These are phyloP conservation scores for Petasospora fabianii DNA, from an alignment of 1,139 yeast species.

Conservation along the genomic window DNA sequence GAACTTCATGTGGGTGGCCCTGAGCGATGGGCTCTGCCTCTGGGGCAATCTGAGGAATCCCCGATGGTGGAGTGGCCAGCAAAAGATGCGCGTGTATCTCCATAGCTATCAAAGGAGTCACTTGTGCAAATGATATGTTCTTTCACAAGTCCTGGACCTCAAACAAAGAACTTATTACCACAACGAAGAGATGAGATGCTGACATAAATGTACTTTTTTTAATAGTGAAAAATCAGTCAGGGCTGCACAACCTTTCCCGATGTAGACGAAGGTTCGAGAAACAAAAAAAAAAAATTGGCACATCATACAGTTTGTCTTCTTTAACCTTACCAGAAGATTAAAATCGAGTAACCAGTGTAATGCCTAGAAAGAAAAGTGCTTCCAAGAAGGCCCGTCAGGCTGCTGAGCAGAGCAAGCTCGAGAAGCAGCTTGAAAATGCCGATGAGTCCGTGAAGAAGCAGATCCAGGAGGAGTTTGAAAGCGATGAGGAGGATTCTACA, in stretches of 20 bases:
- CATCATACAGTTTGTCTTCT: no score
- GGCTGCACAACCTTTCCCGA: slow-evolving; percentile 1
- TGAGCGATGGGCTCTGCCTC: slow-evolving; percentile 10
- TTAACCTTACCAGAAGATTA: no score
- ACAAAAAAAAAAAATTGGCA: not conserved
- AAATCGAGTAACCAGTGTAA: no score
- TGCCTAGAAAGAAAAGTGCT: slow-evolving; percentile 93
- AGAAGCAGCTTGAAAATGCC: slow-evolving; percentile 18
- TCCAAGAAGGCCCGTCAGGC: slow-evolving; percentile 70
- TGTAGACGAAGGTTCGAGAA: no score
- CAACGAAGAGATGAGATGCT: not conserved
- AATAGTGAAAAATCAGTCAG: slow-evolving; percentile 1
- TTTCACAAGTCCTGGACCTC: not conserved
- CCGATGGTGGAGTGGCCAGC: slow-evolving; percentile 10
- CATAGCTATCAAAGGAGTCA: slow-evolving; percentile 1
- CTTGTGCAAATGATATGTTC: not conserved
- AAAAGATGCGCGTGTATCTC: slow-evolving; percentile 10
- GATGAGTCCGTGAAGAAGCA: slow-evolving; percentile 16
- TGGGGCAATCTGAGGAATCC: slow-evolving; percentile 1
- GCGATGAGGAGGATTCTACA: slow-evolving; percentile 26
- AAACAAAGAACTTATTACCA: not conserved
- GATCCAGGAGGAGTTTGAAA: slow-evolving; percentile 27
- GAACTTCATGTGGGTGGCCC: slow-evolving; percentile 12
- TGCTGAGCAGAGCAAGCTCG: slow-evolving; percentile 25
- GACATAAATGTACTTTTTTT: not conserved